These are phyloP conservation scores for Podospora appendiculata DNA, from an alignment of 495 filamentous ascomycete species.

Conservation along the genomic window DNA sequence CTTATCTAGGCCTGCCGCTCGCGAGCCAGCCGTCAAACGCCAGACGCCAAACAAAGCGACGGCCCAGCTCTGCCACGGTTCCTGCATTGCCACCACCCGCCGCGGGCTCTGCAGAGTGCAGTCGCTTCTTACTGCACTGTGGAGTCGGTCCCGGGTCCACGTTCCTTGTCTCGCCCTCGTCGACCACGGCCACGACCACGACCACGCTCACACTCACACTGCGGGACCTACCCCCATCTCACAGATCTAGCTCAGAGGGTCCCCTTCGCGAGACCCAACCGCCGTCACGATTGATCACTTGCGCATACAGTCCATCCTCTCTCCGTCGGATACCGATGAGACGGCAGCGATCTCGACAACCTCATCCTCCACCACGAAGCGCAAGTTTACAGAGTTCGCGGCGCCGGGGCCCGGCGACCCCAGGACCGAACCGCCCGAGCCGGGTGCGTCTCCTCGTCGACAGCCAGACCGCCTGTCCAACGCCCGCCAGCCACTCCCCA, in stretches of 20 bases:
- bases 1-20: background rate
- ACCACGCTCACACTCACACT: background rate
- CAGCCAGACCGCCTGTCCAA: constrained; percentile 13
- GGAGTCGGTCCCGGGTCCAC: constrained; percentile 17
- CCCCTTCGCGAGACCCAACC: constrained; percentile 24
- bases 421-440: constrained; percentile 11
- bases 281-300: constrained; percentile 43
- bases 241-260: constrained; percentile 16
- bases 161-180: constrained; percentile 6
- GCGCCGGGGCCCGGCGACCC: constrained; percentile 14
- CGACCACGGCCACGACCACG: background rate
- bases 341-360: constrained; percentile 18
- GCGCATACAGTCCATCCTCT: constrained; percentile 42
- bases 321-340: constrained; percentile 33
- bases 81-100: constrained; percentile 16
- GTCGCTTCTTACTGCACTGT: constrained; percentile 12
- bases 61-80: constrained; percentile 2
- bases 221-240: constrained; percentile 1
- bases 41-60: background rate
- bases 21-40: background rate
- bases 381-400: constrained; percentile 29
- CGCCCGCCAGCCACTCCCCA: constrained; percentile 21
- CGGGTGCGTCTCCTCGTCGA: constrained; percentile 2
- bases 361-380: constrained; percentile 22
- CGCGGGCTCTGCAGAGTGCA: constrained; percentile 15